Base-by-base conservation (phyloP, 2,329 filamentous ascomycete genomes). In the Pestalotiopsis sp. region DNA sequence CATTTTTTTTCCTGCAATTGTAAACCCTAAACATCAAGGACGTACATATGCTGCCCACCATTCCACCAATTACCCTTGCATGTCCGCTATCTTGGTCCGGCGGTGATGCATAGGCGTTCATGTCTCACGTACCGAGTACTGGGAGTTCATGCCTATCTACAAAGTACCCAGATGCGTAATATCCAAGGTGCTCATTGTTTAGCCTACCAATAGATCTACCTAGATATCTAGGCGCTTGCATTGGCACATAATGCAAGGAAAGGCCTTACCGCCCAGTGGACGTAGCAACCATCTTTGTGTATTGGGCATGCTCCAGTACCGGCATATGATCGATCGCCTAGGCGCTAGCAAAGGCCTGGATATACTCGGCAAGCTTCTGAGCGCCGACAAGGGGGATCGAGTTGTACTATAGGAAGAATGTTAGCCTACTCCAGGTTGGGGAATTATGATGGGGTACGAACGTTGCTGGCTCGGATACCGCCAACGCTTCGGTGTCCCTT, bases 401-500 rank as follows among this genome's bases (percentile, higher is more conserved):
- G 81, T 97, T 98, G 83, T 98, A 98, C 45, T 52, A n/a, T 20
- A 52, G 9, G 45, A 52, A 4, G 9, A 36, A 36, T 4, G 17
- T 52, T 52, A 52, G 45, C 6, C 6, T n/a, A 52, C 20, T 52
- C 20, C 45, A 7, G 45, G 45, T 52, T n/a, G 11, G 20, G 11
- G n/a, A 7, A 20, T 17, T 23, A 20, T 17, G 17, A 20, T 52
- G 11, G 45, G 45, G 45, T 52, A 52, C 45, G 45, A 52, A 52
- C 45, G 79, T 96, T 97, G 80, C 89, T 92, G 23, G 91, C 92
- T 14, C 95, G 89, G 70, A 98, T 95, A 36, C 95, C 95, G 17
- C 94, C 93, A 2, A 98, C 91, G 69, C 88, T 92, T 70, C 95
- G 88, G 79, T 98, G 95, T 0, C 95, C 95, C 84, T 97, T 97